Evolutionary conservation across 768 basidiomycete species (phyloP).

Genomic region (Fibroporia radiculosa): DNA sequence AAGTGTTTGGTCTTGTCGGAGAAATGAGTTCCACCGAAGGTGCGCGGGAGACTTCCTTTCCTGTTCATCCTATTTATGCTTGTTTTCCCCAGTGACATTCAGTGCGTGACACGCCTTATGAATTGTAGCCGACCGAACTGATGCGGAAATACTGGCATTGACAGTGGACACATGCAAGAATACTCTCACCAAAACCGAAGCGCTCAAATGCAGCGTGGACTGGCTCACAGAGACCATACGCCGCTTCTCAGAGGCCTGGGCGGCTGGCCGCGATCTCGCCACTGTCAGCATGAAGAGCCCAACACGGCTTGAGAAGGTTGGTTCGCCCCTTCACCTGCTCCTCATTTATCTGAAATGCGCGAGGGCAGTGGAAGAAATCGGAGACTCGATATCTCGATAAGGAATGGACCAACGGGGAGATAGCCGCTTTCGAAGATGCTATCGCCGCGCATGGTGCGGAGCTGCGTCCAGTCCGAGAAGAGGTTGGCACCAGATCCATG

Average conservation of each 20-base stretch:
- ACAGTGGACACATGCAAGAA: conserved; percentile 64
- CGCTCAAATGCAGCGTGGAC: conserved; percentile 58
- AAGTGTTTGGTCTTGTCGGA: conserved; percentile 59
- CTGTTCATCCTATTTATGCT: conserved; percentile 12
- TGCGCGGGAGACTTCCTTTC: conserved; percentile 27
- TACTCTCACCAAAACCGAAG: conserved; percentile 43
- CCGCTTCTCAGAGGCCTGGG: conserved; percentile 62
- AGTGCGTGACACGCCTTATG: background rate
- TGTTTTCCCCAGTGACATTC: background rate
- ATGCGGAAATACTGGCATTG: conserved; percentile 2
- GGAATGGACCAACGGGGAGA: conserved; percentile 64
- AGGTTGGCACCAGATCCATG: conserved; percentile 61
- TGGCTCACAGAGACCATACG: conserved; percentile 73
- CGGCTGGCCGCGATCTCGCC: conserved; percentile 47
- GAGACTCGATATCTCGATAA: conserved; percentile 62
- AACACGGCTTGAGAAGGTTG: conserved; percentile 59
- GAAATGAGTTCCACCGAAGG: conserved; percentile 62
- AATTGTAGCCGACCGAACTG: background rate
- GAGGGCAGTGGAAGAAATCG: conserved; percentile 60
- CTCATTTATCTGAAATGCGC: conserved; percentile 1
- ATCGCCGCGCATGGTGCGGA: conserved; percentile 71
- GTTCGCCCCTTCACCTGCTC: background rate
- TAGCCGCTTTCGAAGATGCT: conserved; percentile 69
- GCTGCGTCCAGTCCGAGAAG: conserved; percentile 69
- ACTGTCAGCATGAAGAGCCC: conserved; percentile 57